These are phyloP conservation scores for Marasmius oreades DNA, from an alignment of 1,284 basidiomycete genomes.

Conservation along the genomic window DNA sequence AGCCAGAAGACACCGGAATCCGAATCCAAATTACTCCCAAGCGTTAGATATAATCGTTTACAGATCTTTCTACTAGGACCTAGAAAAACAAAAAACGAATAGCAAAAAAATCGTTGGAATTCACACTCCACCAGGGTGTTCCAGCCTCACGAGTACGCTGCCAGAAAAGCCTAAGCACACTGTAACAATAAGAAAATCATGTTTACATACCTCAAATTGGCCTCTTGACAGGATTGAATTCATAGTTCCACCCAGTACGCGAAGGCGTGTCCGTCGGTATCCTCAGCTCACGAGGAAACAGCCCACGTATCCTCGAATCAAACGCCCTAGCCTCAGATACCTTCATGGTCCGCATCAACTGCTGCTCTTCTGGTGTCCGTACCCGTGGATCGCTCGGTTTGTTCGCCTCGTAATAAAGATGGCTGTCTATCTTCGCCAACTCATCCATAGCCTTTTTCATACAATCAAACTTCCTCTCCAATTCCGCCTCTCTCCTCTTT, in stretches of 20 bases:
- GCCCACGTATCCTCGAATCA: conserved; percentile 75
- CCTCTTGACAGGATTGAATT: conserved; percentile 64
- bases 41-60: too few species aligned
- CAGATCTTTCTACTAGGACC: background rate
- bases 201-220: conserved; percentile 31
- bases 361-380: conserved; percentile 53
- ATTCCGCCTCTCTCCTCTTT: conserved; percentile 61
- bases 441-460: conserved; percentile 83
- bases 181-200: too few species aligned
- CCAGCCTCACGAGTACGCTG: background rate
- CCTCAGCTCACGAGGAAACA: conserved; percentile 81
- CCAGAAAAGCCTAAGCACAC: background rate
- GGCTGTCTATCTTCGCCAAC: conserved; percentile 63
- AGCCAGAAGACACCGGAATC: too few species aligned
- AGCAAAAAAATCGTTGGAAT: too few species aligned
- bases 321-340: conserved; percentile 66
- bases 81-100: too few species aligned
- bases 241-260: conserved; percentile 72
- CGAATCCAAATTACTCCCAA: too few species aligned
- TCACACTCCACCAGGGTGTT: too few species aligned
- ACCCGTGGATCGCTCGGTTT: conserved; percentile 70
- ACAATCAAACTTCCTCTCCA: conserved; percentile 69
- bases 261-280: conserved; percentile 79
- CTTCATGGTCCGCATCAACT: conserved; percentile 59
- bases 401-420: conserved; percentile 73